Base-by-base conservation (phyloP, 1,139 yeast genomes). In the Diutina pseudorugosa region DNA sequence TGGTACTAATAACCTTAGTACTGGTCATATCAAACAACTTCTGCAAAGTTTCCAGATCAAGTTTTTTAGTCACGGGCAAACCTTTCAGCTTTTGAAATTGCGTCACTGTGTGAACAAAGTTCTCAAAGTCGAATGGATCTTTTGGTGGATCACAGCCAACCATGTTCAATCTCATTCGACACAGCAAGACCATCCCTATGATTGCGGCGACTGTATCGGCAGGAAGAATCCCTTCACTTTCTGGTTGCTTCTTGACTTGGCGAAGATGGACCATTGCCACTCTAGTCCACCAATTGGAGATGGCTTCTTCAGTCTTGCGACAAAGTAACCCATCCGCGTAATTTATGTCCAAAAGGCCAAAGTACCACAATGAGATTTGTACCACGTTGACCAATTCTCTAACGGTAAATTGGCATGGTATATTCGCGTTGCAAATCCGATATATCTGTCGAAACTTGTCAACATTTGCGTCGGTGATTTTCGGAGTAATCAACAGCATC, bases 281-380 rank as follows among this genome's bases (percentile, higher is more conserved):
- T 50, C 80, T 65, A 49, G 74, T 75, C 97, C 98, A 91, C 98
- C 98, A 93, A 53, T 75, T 73, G 4, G 67, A 61, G 20, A 89
- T 76, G 0, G 95, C 95, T 42, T 70, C 76, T 56, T 83, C 84
- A 0, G 98, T 91, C 55, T 78, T 76, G 55, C 80, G 79, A 64
- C 98, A 93, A 5, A 89, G 68, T 20, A 91, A 68, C 0, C 98
- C 98, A 66, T 91, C 97, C 55, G 89, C 88, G 58, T 77, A 82
- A 47, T 70, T 70, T 0, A 89, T 84, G 54, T 80, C 83, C 20
- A 89, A 70, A 49, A 89, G 67, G 54, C 83, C 87, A 65, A 87
- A 91, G 64, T 90, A 91, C 60, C 80, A 85, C 30, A 93, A 72
- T 51, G 87, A 77, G 1, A 83, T 81, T 65, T 93, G 98, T 2